A percentile compares a stretch with the other conserved stretches of the same genome.
These are phyloP conservation scores for Camellia lanceoleosa DNA, from an alignment of 148 eudicot species.

Conservation along the genomic window DNA sequence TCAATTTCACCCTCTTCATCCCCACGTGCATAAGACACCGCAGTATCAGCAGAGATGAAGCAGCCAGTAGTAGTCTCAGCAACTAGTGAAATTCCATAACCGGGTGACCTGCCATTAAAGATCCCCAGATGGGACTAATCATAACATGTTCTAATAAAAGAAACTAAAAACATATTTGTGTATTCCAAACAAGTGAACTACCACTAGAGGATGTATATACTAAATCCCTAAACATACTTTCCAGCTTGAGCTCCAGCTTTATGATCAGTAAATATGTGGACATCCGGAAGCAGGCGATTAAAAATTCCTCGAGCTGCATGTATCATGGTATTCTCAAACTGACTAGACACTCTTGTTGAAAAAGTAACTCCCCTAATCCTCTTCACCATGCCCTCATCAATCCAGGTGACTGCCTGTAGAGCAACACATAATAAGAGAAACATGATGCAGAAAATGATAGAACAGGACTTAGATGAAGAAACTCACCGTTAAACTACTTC, in stretches of 20 bases:
- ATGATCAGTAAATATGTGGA: slow-evolving; percentile 80
- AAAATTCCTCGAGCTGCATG: slow-evolving; percentile 88
- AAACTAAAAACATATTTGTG: neutral
- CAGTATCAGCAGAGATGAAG: slow-evolving; percentile 73
- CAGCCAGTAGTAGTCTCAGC: slow-evolving; percentile 91
- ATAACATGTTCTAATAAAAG: neutral
- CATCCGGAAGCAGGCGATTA: slow-evolving; percentile 80
- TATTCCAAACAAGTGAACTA: neutral
- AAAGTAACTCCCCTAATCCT: slow-evolving; percentile 81
- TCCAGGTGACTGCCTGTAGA: slow-evolving; percentile 75
- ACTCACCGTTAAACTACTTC: slow-evolving; percentile 55
- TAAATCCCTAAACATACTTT: slow-evolving; percentile 57
- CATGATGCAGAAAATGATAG: neutral
- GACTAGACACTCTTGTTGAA: slow-evolving; percentile 68
- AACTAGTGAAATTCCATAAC: slow-evolving; percentile 81
- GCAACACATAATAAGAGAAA: slow-evolving; percentile 5
- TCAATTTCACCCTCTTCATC: slow-evolving; percentile 47
- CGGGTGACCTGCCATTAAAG: slow-evolving; percentile 66
- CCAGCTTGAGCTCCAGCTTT: slow-evolving; percentile 75
- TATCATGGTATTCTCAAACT: slow-evolving; percentile 72
- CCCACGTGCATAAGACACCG: slow-evolving; percentile 53
- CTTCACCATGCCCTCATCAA: slow-evolving; percentile 88
- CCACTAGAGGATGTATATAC: neutral
- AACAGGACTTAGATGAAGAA: neutral
- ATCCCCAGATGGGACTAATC: slow-evolving; percentile 9